Evolutionary conservation across 805 yeast genomes (phyloP).

Genomic region (Jamesozyma piceae): DNA sequence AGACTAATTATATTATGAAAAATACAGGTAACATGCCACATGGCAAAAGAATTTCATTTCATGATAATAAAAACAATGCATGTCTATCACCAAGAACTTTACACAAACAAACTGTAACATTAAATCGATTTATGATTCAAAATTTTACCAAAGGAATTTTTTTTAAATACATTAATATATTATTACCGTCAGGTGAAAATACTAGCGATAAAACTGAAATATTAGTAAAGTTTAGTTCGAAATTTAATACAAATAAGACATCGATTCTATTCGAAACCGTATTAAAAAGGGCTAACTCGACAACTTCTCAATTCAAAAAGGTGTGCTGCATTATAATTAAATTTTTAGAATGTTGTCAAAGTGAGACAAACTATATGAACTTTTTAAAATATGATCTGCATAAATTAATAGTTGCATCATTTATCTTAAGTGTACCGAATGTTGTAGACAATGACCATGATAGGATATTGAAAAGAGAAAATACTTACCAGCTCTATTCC

Average conservation of each 20-base stretch:
- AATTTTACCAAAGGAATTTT: slow-evolving; percentile 11
- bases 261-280: slow-evolving; percentile 11
- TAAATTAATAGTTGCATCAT: slow-evolving; percentile 17
- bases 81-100: too few relatives aligned
- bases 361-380: slow-evolving; percentile 16
- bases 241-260: slow-evolving; percentile 3
- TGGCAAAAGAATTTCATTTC: too few relatives aligned
- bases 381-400: slow-evolving; percentile 13
- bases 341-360: slow-evolving; percentile 16
- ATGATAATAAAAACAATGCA: too few relatives aligned
- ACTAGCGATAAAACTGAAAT: background rate
- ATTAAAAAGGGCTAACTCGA: slow-evolving; percentile 12
- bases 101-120: background rate
- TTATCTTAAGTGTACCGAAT: slow-evolving; percentile 17
- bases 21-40: too few relatives aligned
- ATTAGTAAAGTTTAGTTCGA: background rate
- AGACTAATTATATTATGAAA: too few relatives aligned
- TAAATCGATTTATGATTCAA: slow-evolving; percentile 14
- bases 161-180: slow-evolving; percentile 9
- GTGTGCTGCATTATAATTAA: slow-evolving; percentile 20
- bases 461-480: slow-evolving; percentile 11
- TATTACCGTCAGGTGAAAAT: background rate
- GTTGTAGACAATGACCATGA: slow-evolving; percentile 7
- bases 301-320: slow-evolving; percentile 18
- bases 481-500: slow-evolving; percentile 10